Percentiles rank a stretch among this genome's conserved stretches.
Conservation (phyloP, 2,329 filamentous ascomycete genomes). For the Calonectria hawksworthii region DNA sequence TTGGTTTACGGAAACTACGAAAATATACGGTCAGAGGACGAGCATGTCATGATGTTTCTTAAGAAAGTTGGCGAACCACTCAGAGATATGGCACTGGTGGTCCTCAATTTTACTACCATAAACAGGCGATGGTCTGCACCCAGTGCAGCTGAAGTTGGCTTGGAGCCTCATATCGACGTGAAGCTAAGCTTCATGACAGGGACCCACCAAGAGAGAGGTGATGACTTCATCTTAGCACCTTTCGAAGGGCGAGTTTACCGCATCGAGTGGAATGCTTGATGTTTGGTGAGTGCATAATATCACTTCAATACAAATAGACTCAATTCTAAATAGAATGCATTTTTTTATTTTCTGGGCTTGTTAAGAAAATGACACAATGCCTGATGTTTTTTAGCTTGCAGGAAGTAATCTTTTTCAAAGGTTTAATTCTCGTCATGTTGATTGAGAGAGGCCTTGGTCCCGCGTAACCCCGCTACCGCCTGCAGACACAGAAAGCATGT, state of each 20-base stretch:
- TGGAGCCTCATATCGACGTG: not conserved
- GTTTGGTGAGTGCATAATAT: too few relatives aligned
- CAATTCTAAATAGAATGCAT: too few relatives aligned
- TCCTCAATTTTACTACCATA: slow-evolving; percentile 50
- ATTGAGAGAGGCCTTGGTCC: too few relatives aligned
- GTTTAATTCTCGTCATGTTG: too few relatives aligned
- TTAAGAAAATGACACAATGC: too few relatives aligned
- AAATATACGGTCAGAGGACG: slow-evolving; percentile 40
- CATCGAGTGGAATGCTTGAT: not conserved
- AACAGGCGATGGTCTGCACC: slow-evolving; percentile 45
- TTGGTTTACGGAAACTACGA: slow-evolving; percentile 53
- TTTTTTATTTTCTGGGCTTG: too few relatives aligned
- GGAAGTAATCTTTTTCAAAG: too few relatives aligned
- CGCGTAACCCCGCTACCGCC: too few relatives aligned
- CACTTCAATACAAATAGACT: too few relatives aligned
- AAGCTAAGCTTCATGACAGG: not conserved
- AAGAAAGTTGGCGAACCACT: slow-evolving; percentile 43
- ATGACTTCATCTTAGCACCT: not conserved
- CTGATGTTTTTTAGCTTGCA: too few relatives aligned
- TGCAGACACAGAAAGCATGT: too few relatives aligned
- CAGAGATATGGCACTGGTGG: slow-evolving; percentile 43
- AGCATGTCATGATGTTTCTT: slow-evolving; percentile 45
- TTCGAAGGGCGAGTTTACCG: not conserved
- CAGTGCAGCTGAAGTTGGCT: slow-evolving; percentile 34
- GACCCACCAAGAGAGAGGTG: not conserved